phyloP scores from a whole-genome alignment of 2,329 filamentous ascomycete genomes.

The Cordyceps cateniannulata region DNA sequence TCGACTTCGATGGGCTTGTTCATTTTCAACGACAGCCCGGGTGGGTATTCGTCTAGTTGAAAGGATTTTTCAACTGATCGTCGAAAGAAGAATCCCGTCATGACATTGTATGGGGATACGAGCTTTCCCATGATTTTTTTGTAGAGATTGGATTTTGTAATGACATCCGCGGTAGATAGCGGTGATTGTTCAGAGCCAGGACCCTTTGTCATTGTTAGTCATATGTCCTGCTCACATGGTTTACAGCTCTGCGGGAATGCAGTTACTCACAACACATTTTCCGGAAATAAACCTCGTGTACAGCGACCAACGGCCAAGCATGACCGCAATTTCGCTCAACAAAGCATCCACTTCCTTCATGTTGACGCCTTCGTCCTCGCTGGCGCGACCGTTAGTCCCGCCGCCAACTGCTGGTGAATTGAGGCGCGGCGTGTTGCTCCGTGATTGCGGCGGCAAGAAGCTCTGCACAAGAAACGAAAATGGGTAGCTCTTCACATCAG shows the following conservation, averaged over 20 bases:
- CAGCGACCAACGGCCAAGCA: slow-evolving; percentile 89
- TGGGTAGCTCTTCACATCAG: slow-evolving; percentile 94
- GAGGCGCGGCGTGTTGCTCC: slow-evolving; percentile 58
- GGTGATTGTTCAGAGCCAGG: slow-evolving; percentile 46
- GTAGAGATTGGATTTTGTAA: slow-evolving; percentile 71
- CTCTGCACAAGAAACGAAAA: slow-evolving; percentile 97
- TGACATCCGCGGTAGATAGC: slow-evolving; percentile 63
- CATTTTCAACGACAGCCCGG: slow-evolving; percentile 69
- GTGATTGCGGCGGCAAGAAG: slow-evolving; percentile 68
- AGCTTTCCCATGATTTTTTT: slow-evolving; percentile 73
- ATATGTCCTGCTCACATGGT: slow-evolving; percentile 10
- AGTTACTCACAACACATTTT: slow-evolving; percentile 66
- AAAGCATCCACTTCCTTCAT: slow-evolving; percentile 94
- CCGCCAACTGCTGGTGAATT: slow-evolving; percentile 66
- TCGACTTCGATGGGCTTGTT: slow-evolving; percentile 67
- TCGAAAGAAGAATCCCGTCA: slow-evolving; percentile 96
- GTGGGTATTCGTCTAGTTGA: slow-evolving; percentile 84
- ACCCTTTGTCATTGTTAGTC: slow-evolving; percentile 34
- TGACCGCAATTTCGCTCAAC: slow-evolving; percentile 80
- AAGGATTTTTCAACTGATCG: slow-evolving; percentile 96
- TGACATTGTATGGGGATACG: slow-evolving; percentile 74
- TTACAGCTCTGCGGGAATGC: not conserved
- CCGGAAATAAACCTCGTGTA: slow-evolving; percentile 84
- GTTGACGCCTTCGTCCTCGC: slow-evolving; percentile 88
- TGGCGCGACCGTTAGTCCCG: slow-evolving; percentile 48